phyloP scores from a whole-genome alignment of 169 alveolate species.

The Plasmodium vivax region DNA sequence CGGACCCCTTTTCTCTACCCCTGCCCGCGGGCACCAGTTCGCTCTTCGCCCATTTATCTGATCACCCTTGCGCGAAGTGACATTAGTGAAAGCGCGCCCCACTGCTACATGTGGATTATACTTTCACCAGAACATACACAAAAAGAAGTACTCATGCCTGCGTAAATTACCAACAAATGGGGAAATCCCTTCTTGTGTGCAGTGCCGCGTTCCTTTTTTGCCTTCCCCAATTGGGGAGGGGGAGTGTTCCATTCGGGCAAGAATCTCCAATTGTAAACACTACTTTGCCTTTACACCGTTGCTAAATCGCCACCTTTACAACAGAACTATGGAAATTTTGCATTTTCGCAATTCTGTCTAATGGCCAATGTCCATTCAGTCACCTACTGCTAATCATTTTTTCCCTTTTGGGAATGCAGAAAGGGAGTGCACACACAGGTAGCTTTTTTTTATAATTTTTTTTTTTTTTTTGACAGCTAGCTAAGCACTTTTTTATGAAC shows the following conservation, averaged over 20 bases:
- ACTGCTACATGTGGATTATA: background rate
- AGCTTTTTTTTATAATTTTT: background rate
- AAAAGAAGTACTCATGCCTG: background rate
- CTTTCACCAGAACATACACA: background rate
- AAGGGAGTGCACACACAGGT: background rate
- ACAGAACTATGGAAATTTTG: background rate
- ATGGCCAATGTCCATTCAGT: background rate
- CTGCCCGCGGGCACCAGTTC: background rate
- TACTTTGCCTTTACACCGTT: background rate
- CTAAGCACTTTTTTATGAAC: background rate
- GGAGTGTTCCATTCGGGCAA: too few species aligned
- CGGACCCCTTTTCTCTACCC: background rate
- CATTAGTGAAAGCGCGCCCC: background rate
- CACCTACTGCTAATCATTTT: background rate
- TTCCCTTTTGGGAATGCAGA: background rate
- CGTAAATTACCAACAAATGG: background rate
- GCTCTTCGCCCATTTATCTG: background rate
- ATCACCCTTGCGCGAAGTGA: background rate
- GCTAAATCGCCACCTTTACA: background rate
- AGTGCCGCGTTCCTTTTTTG: background rate
- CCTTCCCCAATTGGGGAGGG: background rate
- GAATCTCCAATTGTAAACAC: background rate
- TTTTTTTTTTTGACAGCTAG: background rate
- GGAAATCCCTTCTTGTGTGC: background rate
- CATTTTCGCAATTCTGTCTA: background rate